Evolutionary conservation across 2,329 filamentous ascomycete genomes (phyloP), one percentile per base, ranked within the genome.

Genomic region (Sodiomyces alkalinus): DNA sequence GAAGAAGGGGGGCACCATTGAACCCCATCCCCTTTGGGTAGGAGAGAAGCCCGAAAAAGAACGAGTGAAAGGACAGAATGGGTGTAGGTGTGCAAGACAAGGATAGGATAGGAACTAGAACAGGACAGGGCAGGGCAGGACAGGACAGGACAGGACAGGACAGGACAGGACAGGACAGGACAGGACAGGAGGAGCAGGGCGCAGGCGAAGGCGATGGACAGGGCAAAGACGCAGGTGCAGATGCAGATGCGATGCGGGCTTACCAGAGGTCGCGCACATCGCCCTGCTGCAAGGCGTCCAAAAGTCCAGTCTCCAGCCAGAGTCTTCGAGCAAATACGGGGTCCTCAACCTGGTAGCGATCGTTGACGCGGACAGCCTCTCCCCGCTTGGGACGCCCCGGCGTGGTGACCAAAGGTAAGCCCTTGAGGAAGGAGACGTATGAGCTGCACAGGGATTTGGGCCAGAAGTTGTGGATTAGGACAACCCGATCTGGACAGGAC

Each of bases 341-440:
- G 53, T 94, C 86, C 17, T 85, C 60, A 13, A 92, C 58, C 53
- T 92, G 82, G 42, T 79, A 92, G 8, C 87, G 73, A 48, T 94
- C 87, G 48, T 94, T 94, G 26, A 93, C 80, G 19, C 87, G 67
- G 6, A 82, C 66, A 2, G 85, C 85, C 31, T 90, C 76, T 26
- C 80, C 82, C 35, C 72, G 74, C 49, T 80, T 87, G 2, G 82
- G 82, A 35, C 72, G 74, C 0, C 72, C 73, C 0, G 82, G 82
- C 0, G 82, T 92, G 1, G 82, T 92, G 24, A 66, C 67, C 25
- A 92, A 56, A 0, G 81, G 74, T 3, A 92, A 54, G 0, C 65
- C 68, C 30, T 53, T 53, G 1, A 92, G 65, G 42, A 87, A 90
- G 1, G 68, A 62, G 27, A 83, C 68, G 48, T 87, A 92, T 32